Conservation (phyloP, 345 rosid species). For the Citrus inodora region DNA sequence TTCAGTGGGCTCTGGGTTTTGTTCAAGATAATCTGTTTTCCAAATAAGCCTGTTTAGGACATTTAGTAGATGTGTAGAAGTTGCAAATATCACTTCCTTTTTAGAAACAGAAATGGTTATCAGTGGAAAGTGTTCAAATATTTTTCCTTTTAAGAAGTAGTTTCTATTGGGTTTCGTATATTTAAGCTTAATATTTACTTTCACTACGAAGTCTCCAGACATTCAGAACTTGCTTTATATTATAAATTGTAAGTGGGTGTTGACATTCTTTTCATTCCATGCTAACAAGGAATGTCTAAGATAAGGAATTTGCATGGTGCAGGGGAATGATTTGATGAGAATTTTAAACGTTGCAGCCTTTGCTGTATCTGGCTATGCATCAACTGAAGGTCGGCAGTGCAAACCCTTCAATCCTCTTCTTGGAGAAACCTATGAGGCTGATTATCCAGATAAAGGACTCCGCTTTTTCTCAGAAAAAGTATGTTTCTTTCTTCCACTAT, state of each 20-base stretch:
- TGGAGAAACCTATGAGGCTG: slow-evolving; percentile 98
- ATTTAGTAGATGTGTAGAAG: background rate
- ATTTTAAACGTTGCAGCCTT: slow-evolving; percentile 90
- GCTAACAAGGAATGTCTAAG: background rate
- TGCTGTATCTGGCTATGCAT: slow-evolving; percentile 99
- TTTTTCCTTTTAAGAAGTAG: background rate
- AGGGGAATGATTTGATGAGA: slow-evolving; percentile 96
- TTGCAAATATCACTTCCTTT: background rate
- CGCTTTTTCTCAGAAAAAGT: slow-evolving; percentile 95
- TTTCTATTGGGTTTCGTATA: background rate
- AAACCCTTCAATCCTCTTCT: slow-evolving; percentile 98
- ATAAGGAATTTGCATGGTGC: slow-evolving; percentile 30
- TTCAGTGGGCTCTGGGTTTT: background rate
- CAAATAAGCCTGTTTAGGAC: background rate
- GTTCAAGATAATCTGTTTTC: background rate
- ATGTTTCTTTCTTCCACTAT: slow-evolving; percentile 8
- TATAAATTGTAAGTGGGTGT: background rate
- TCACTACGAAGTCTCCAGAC: background rate
- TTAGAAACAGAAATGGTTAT: background rate
- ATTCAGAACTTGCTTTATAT: background rate
- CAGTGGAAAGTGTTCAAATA: background rate
- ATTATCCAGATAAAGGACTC: slow-evolving; percentile 98
- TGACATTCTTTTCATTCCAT: slow-evolving; percentile 18
- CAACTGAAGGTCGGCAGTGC: slow-evolving; percentile 98
- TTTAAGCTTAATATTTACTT: background rate